These are phyloP conservation scores for Lactuca saligna DNA, from an alignment of 129 eudicot species.

Conservation along the genomic window DNA sequence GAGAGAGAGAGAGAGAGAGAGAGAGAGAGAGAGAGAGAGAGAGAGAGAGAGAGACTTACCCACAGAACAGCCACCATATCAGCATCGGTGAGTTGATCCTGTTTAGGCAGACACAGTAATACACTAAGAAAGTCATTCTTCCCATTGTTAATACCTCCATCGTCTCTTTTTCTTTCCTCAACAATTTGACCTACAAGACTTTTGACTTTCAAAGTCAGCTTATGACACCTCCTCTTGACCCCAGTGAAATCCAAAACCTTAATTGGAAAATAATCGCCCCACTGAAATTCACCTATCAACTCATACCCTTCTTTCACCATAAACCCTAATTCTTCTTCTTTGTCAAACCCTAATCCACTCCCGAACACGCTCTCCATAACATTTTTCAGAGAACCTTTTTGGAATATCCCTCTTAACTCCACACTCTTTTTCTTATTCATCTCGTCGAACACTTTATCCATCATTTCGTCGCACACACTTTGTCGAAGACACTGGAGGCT, in stretches of 20 bases:
- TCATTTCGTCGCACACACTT: constrained; percentile 43
- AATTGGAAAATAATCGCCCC: constrained; percentile 68
- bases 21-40: constrained; percentile 14
- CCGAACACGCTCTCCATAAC: constrained; percentile 83
- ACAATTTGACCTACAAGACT: constrained; percentile 49
- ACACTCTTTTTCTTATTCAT: constrained; percentile 46
- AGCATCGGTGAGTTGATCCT: constrained; percentile 65
- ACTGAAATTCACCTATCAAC: constrained; percentile 63
- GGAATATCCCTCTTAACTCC: constrained; percentile 56
- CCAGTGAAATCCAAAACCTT: constrained; percentile 67
- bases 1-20: background rate
- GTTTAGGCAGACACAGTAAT: constrained; percentile 63
- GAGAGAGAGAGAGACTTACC: constrained; percentile 45
- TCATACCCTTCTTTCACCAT: constrained; percentile 87
- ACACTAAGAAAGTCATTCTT: constrained; percentile 73
- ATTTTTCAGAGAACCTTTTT: constrained; percentile 60
- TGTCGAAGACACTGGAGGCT: constrained; percentile 58
- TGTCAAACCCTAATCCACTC: constrained; percentile 44
- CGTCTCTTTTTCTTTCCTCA: constrained; percentile 44
- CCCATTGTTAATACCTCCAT: constrained; percentile 16
- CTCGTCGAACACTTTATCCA: constrained; percentile 40
- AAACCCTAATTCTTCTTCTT: constrained; percentile 49
- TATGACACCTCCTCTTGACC: constrained; percentile 67
- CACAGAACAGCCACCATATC: constrained; percentile 80
- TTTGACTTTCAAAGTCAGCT: constrained; percentile 52